Conservation (phyloP, 345 rosid genomes). For the Murraya paniculata region DNA sequence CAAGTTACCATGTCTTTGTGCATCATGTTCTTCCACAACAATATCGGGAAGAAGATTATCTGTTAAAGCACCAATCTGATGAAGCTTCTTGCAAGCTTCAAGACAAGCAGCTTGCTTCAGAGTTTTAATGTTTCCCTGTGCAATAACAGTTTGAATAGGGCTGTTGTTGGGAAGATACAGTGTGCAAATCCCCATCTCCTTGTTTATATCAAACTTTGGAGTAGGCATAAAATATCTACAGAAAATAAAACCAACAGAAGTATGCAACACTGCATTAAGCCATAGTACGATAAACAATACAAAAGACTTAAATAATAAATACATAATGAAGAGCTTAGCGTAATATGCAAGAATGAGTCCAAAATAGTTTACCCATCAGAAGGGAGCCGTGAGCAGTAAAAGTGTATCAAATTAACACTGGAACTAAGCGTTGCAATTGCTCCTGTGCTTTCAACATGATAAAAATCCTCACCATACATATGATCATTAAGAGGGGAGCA, state of each 20-base stretch:
- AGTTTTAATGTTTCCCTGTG: conserved; percentile 33
- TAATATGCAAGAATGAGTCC: conserved; percentile 2
- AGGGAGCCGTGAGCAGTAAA: conserved; percentile 88
- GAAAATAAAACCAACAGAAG: neutral
- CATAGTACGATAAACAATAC: neutral
- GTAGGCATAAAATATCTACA: conserved; percentile 77
- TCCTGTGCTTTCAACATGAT: conserved; percentile 55
- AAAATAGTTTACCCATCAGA: conserved; percentile 66
- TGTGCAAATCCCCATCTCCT: conserved; percentile 40
- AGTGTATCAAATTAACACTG: conserved; percentile 60
- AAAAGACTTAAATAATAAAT: neutral
- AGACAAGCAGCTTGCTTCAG: conserved; percentile 73
- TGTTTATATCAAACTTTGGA: conserved; percentile 51
- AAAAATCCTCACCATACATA: conserved; percentile 31
- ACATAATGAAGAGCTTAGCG: neutral
- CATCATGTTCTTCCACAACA: conserved; percentile 49
- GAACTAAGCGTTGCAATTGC: conserved; percentile 60
- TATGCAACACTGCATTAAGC: neutral
- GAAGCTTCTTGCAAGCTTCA: conserved; percentile 80
- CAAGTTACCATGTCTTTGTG: conserved; percentile 39
- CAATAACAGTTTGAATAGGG: conserved; percentile 42
- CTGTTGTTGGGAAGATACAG: conserved; percentile 75
- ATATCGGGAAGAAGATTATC: conserved; percentile 83
- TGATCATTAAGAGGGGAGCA: conserved; percentile 48
- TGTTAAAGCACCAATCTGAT: conserved; percentile 62